Base-by-base conservation (phyloP, 257 asterid species). In the Solanum virginianum region DNA sequence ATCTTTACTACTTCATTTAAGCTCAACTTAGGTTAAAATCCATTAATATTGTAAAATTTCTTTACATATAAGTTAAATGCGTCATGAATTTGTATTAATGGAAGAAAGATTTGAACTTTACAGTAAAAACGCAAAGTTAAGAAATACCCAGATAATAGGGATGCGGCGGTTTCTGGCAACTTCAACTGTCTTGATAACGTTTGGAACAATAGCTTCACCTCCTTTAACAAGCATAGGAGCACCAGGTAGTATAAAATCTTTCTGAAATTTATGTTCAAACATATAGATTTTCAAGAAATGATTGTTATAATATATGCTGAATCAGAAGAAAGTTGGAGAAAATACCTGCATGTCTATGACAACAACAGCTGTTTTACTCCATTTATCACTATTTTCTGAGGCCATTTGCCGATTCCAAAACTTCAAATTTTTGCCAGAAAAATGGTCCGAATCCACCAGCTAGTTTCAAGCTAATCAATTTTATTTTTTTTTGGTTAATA, bases 331-430 rank as follows among this genome's bases (percentile, higher is more conserved):
- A 18, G 7, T 45, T 66, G 41, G 16, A 54, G 70, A 18, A 3
- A 41, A 65, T 41, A 92, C 98, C 98, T 95, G 98, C 99, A 95
- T 94, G 87, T 93, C 99, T 83, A 95, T 92, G 53, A 95, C 95
- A 17, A 95, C 93, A 66, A 94, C 95, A 85, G 98, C 98, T 41
- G 97, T 93, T 87, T 74, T 86, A 57, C 86, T 93, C 99, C 95
- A 93, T 81, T 90, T 90, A 59, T 41, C 41, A 80, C 45, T 43
- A 74, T 91, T 89, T 75, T 24, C 66, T 56, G 84, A 81, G 63
- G 90, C 94, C 98, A 95, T 93, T 90, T 51, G 47, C 60, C 51
- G 10, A 24, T 51, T 26, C 26, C 63, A 77, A 26, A 26, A 51
- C 26, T 51, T 10, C 5, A 26, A 51, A 8, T 49, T 63, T 71